Evolutionary conservation across 805 yeast genomes (phyloP), one percentile per base, ranked within the genome.

Genomic region (Metschnikowia drakensbergensis): DNA sequence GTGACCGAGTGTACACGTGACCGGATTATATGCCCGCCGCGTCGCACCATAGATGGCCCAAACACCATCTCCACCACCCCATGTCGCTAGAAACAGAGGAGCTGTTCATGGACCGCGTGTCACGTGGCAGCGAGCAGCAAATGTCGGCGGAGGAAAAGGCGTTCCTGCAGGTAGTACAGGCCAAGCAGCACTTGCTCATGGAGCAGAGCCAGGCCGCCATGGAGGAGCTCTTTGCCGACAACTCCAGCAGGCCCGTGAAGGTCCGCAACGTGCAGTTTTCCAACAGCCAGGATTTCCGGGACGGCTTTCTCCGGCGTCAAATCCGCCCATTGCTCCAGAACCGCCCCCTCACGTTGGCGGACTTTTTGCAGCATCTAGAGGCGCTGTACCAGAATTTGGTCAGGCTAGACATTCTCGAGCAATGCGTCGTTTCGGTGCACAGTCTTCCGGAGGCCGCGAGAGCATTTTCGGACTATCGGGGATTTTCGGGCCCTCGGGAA

Each of bases 201-300:
- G 55, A 64, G 8, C 76, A 71, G 48, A 69, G 63, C 54, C 59
- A 59, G 30, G 58, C 61, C 26, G 72, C 55, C 48, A 45, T 72
- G 42, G 69, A 67, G 42, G 58, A 61, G 8, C 62, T 72, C 40
- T 71, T 72, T 50, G 40, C 50, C 22, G 67, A 65, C 11, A 61
- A 67, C 57, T 48, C 63, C 27, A 58, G 66, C n/a, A 58, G 53
- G 37, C 82, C 84, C 0, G 69, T 79, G 2, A 58, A 62, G 26
- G 58, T 82, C 3, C 60, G 67, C 11, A 68, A 70, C 34, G 75
- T 80, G 7, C 78, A 77, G 50, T 62, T 82, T 7, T 66, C 74
- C 41, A 82, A 82, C 25, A 66, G 76, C 5, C 74, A 75, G 29
- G 63, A 64, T 10, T 78, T 75, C 51, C 62, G 86, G 33, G 70